Evolutionary conservation across 2,329 filamentous ascomycete species (phyloP).

Genomic region (Cercospora zeae-maydis): DNA sequence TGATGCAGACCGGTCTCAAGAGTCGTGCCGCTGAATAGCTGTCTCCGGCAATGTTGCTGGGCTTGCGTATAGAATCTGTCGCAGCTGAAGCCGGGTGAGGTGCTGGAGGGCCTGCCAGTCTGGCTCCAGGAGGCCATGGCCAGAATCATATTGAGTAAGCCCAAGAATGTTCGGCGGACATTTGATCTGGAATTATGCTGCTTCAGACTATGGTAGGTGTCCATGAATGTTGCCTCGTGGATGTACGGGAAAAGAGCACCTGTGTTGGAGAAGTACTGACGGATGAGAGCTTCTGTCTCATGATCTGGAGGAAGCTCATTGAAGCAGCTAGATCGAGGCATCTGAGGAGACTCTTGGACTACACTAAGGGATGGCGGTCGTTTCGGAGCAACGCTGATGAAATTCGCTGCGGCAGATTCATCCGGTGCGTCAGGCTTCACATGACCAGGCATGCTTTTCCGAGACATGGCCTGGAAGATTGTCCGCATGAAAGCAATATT

Average conservation of each 20-base stretch:
- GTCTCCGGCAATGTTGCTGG: background rate
- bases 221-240: background rate
- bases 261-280: background rate
- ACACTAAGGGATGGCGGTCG: background rate
- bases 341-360: background rate
- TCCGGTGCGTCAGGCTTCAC: background rate
- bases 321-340: background rate
- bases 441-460: background rate
- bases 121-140: background rate
- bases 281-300: background rate
- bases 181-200: background rate
- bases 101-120: background rate
- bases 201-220: background rate
- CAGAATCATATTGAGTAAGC: background rate
- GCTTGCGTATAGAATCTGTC: background rate
- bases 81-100: background rate
- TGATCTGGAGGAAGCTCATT: background rate
- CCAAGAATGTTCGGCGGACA: background rate
- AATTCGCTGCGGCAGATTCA: background rate
- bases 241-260: background rate
- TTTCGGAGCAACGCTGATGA: background rate
- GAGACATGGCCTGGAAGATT: background rate
- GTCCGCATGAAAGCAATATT: background rate
- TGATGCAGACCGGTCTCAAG: background rate
- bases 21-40: background rate